phyloP scores from a whole-genome alignment of 352 stramenopile species.

The Pythium oligandrum region DNA sequence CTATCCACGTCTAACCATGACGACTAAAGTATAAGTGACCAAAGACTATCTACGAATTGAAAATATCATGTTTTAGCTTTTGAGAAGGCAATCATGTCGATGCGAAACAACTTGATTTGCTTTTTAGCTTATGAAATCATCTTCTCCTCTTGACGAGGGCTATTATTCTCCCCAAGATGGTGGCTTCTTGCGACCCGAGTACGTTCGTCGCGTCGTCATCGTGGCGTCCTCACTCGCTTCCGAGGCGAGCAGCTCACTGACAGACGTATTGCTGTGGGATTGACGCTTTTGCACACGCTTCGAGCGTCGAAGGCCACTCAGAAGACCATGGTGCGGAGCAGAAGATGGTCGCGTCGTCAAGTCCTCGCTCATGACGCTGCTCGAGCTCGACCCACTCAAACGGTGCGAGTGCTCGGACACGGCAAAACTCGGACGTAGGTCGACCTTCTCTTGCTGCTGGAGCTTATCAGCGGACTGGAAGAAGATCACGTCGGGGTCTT shows the following conservation, averaged over 20 bases:
- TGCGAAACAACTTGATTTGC: too few species aligned
- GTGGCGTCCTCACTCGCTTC: conserved; percentile 11
- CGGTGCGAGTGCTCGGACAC: conserved; percentile 40
- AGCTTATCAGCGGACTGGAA: conserved; percentile 21
- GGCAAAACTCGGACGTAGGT: background rate
- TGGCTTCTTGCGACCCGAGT: conserved; percentile 76
- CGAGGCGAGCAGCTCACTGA: too few species aligned
- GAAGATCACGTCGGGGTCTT: conserved; percentile 13
- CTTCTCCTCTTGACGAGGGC: background rate
- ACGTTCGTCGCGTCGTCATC: conserved; percentile 42
- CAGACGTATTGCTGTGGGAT: conserved; percentile 9
- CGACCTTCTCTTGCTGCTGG: conserved; percentile 1
- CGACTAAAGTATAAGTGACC: too few species aligned
- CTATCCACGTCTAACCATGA: too few species aligned
- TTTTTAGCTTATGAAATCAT: too few species aligned
- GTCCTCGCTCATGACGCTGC: conserved; percentile 32
- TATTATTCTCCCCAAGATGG: conserved; percentile 62
- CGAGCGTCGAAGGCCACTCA: conserved; percentile 34
- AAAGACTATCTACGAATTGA: too few species aligned
- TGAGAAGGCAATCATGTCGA: too few species aligned
- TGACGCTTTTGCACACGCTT: conserved; percentile 26
- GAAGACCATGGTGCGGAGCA: conserved; percentile 22
- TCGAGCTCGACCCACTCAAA: conserved; percentile 51
- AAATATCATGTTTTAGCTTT: too few species aligned
- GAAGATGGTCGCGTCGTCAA: conserved; percentile 3